Conservation (phyloP, 2,329 filamentous ascomycete species). For the Aspergillus caelatus region DNA sequence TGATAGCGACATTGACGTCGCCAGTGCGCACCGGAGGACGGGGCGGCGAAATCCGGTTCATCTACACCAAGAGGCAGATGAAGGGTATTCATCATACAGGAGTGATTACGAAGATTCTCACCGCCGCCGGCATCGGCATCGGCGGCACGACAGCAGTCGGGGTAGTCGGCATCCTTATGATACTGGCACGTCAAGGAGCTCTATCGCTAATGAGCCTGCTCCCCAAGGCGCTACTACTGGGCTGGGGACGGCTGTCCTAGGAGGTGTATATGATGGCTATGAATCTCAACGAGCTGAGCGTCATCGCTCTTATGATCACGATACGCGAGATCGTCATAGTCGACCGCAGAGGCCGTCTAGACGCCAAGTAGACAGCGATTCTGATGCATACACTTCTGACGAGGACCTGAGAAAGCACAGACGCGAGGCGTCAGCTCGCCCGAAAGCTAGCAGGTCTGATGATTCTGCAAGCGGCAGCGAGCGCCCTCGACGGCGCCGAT, state of each 20-base stretch:
- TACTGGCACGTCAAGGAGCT: slow-evolving; percentile 23
- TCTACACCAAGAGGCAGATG: slow-evolving; percentile 52
- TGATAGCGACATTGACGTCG: slow-evolving; percentile 40
- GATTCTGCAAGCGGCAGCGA: slow-evolving; percentile 27
- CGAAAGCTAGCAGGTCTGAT: slow-evolving; percentile 30
- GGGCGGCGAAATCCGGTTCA: slow-evolving; percentile 48
- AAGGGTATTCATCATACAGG: slow-evolving; percentile 44
- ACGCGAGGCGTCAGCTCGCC: slow-evolving; percentile 30
- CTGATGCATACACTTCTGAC: slow-evolving; percentile 35
- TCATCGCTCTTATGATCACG: slow-evolving; percentile 20
- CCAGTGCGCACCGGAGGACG: slow-evolving; percentile 36
- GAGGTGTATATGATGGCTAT: slow-evolving; percentile 38
- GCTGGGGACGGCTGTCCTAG: slow-evolving; percentile 40
- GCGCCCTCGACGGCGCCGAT: slow-evolving; percentile 23
- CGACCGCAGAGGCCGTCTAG: slow-evolving; percentile 29
- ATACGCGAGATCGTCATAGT: slow-evolving; percentile 20
- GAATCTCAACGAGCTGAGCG: slow-evolving; percentile 30
- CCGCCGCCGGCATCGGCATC: slow-evolving; percentile 40
- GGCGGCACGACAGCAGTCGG: slow-evolving; percentile 25
- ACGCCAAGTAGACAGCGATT: slow-evolving; percentile 28
- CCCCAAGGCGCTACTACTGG: slow-evolving; percentile 27
- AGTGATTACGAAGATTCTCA: slow-evolving; percentile 50
- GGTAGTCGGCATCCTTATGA: slow-evolving; percentile 23
- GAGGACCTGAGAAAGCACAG: slow-evolving; percentile 36
- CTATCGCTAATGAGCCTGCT: slow-evolving; percentile 17